Evolutionary conservation across 225 moss, liverwort and hornwort genomes (phyloP), one percentile per base, ranked within the genome.

Genomic region (Thuidium tamariscinum): DNA sequence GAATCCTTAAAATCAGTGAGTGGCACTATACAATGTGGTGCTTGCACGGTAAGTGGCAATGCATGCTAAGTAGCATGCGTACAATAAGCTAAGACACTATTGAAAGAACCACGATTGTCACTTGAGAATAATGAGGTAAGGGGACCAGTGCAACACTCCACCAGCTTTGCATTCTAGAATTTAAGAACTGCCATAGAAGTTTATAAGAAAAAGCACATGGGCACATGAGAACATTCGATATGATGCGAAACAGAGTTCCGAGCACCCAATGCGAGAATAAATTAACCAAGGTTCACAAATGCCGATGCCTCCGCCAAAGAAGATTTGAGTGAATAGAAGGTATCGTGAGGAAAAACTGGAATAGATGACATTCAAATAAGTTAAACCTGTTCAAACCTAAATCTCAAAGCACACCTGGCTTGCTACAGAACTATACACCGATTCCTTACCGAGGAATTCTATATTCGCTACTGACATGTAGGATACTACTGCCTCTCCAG

Each of bases 351-450:
- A 65, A 81, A n/a, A 82, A 82, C 49, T 81, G 65, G 49, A 83
- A 60, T 81, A 51, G n/a, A 16, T 51, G 55, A 41, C 80, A 59
- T 59, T 77, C 52, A 76, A 82, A 87, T 30, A 21, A n/a, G n/a
- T n/a, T n/a, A n/a, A 69, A 59, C 81, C 81, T 71, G 36, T 36
- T n/a, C n/a, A n/a, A n/a, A 84, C 41, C 89, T 82, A 84, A 34
- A 80, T 65, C 89, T 89, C 91, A 84, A 83, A 87, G 83, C 88
- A 77, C 76, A 49, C 44, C 59, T 19, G 84, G 80, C 80, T 88
- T 88, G 80, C 87, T 75, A 77, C 56, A 70, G 68, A 59, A 87
- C 59, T 84, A 44, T 82, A 89, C 89, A 91, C 89, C 87, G 89
- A 82, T 82, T 87, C 85, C 85, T 80, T 41, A 61, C 48, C 14